phyloP scores from a whole-genome alignment of 2,329 filamentous ascomycete genomes.

The Bipolaris sorokiniana region DNA sequence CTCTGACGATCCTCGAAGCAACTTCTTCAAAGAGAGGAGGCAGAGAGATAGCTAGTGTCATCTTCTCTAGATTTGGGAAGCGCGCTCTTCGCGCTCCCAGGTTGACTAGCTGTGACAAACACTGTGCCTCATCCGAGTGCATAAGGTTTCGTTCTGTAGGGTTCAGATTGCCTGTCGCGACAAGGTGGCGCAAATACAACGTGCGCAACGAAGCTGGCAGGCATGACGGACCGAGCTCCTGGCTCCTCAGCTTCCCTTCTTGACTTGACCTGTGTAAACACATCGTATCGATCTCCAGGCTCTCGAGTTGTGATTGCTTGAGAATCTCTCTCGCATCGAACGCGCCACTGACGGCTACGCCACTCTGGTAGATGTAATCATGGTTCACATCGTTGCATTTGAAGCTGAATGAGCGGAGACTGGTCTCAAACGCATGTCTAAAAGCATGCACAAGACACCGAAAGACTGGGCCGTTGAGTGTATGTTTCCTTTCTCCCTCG shows the following conservation, averaged over 20 bases:
- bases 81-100: conserved; percentile 6
- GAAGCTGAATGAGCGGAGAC: conserved; percentile 12
- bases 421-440: conserved; percentile 12
- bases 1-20: conserved; percentile 11
- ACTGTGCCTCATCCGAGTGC: conserved; percentile 19
- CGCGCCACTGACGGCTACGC: background rate
- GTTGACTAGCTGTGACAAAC: conserved; percentile 13
- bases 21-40: conserved; percentile 12
- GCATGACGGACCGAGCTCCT: conserved; percentile 9
- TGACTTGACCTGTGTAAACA: conserved; percentile 11
- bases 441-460: conserved; percentile 13
- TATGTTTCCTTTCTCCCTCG: background rate
- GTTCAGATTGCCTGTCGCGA: conserved; percentile 5
- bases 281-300: conserved; percentile 15
- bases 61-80: conserved; percentile 10
- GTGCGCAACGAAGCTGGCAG: conserved; percentile 13
- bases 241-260: conserved; percentile 7
- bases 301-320: conserved; percentile 10
- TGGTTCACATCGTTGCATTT: conserved; percentile 1
- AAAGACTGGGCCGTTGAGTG: conserved; percentile 5
- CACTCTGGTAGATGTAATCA: background rate
- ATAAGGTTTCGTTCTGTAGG: conserved; percentile 11
- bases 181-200: conserved; percentile 15
- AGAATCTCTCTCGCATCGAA: conserved; percentile 9
- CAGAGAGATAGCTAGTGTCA: conserved; percentile 12